A percentile compares a stretch with the other conserved stretches of the same genome.
phyloP scores from a whole-genome alignment of 2,329 filamentous ascomycete species.

The Cladophialophora carrionii region DNA sequence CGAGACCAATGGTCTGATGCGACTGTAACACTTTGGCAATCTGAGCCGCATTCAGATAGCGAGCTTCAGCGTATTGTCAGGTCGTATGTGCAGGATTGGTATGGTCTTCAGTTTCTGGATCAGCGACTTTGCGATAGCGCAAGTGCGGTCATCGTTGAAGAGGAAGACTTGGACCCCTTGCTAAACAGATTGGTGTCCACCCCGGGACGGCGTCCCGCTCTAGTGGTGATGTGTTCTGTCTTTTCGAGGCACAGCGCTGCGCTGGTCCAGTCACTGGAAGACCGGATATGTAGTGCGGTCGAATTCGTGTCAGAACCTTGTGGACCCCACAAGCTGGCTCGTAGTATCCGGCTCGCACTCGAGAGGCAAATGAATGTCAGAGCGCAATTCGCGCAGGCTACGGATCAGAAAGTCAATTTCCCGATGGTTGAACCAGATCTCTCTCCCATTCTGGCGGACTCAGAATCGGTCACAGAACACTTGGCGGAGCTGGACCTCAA shows the following conservation, averaged over 20 bases:
- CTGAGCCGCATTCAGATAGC: conserved; percentile 10
- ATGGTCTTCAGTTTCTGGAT: conserved; percentile 23
- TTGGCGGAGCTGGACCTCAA: conserved; percentile 32
- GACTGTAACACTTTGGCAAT: conserved; percentile 22
- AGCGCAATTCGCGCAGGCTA: neutral
- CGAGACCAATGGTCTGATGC: conserved; percentile 15
- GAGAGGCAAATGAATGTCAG: conserved; percentile 22
- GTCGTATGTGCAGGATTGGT: conserved; percentile 28
- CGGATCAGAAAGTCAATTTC: neutral
- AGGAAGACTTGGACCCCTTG: conserved; percentile 24
- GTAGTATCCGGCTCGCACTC: conserved; percentile 23
- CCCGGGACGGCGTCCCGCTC: conserved; percentile 17
- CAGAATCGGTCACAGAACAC: conserved; percentile 6
- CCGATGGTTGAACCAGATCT: neutral
- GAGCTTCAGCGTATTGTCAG: conserved; percentile 13
- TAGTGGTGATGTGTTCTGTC: conserved; percentile 29
- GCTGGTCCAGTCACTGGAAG: conserved; percentile 22
- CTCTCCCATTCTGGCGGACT: neutral
- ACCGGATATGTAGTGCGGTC: conserved; percentile 27
- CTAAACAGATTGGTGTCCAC: conserved; percentile 15
- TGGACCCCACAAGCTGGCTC: conserved; percentile 31
- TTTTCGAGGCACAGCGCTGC: conserved; percentile 24
- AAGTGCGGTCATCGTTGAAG: conserved; percentile 26
- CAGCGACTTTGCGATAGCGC: conserved; percentile 18
- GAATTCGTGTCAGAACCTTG: conserved; percentile 30